These are phyloP conservation scores for Hirsutella minnesotensis DNA, from an alignment of 2,329 filamentous ascomycete genomes.

Conservation along the genomic window DNA sequence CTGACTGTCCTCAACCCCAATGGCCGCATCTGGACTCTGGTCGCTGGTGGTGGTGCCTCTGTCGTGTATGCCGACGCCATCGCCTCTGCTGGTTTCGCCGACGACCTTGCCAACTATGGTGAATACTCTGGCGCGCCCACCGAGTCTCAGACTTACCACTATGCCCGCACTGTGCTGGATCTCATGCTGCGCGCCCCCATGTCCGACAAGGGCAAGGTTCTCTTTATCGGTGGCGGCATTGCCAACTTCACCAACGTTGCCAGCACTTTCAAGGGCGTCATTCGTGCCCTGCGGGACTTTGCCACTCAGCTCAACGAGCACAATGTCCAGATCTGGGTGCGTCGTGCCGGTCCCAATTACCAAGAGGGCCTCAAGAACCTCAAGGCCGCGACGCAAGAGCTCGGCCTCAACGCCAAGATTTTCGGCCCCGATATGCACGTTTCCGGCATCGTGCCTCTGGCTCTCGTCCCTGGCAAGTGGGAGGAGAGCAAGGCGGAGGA, in stretches of 20 bases:
- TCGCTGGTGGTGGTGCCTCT: slow-evolving; percentile 97
- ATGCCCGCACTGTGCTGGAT: slow-evolving; percentile 91
- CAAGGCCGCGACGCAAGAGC: slow-evolving; percentile 88
- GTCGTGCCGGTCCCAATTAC: slow-evolving; percentile 84
- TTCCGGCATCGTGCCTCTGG: slow-evolving; percentile 89
- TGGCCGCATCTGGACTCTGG: slow-evolving; percentile 94
- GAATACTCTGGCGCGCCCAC: slow-evolving; percentile 99
- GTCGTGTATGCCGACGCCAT: slow-evolving; percentile 99
- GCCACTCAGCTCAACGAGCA: slow-evolving; percentile 80
- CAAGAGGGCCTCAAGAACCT: slow-evolving; percentile 99
- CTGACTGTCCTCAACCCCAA: slow-evolving; percentile 86
- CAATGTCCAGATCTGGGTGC: slow-evolving; percentile 96
- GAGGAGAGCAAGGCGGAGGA: slow-evolving; percentile 49
- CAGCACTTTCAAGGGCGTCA: slow-evolving; percentile 99
- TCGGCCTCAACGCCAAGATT: slow-evolving; percentile 61
- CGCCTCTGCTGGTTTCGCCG: slow-evolving; percentile 86
- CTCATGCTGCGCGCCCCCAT: slow-evolving; percentile 88
- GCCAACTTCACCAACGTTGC: slow-evolving; percentile 99
- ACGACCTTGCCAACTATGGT: slow-evolving; percentile 97
- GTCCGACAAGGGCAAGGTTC: slow-evolving; percentile 85
- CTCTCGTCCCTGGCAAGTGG: slow-evolving; percentile 57
- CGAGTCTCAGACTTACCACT: slow-evolving; percentile 98
- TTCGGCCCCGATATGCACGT: slow-evolving; percentile 84
- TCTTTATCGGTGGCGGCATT: slow-evolving; percentile 99
- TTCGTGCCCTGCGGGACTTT: slow-evolving; percentile 86